Conservation (phyloP, 2,329 filamentous ascomycete genomes). For the Fusarium poae region DNA sequence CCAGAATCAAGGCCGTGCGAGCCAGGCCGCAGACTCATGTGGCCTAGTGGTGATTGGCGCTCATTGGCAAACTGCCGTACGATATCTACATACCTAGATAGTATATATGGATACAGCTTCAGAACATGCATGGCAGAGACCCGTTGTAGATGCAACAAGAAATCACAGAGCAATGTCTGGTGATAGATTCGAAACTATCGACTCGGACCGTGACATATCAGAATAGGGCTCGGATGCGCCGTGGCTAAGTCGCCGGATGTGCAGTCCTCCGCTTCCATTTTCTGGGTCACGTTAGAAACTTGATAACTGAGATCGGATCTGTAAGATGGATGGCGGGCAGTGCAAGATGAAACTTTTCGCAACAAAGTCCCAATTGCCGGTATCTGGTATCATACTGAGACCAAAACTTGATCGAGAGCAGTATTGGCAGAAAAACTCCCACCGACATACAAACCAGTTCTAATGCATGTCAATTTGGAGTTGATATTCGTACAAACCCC, state of each 20-base stretch:
- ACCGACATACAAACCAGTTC: neutral
- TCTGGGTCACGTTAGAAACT: constrained; percentile 31
- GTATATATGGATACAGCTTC: neutral
- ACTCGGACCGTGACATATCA: constrained; percentile 2
- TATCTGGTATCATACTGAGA: constrained; percentile 13
- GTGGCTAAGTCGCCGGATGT: constrained; percentile 20
- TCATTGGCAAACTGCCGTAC: constrained; percentile 20
- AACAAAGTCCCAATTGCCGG: constrained; percentile 7
- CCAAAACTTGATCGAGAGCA: neutral
- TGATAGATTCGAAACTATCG: constrained; percentile 10
- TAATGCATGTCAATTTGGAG: neutral
- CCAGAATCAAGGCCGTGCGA: constrained; percentile 31
- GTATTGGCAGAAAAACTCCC: neutral
- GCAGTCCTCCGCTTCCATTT: constrained; percentile 17
- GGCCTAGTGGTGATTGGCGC: constrained; percentile 21
- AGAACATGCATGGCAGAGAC: constrained; percentile 24
- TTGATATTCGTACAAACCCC: constrained; percentile 30
- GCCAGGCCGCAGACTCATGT: constrained; percentile 39
- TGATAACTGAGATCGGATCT: constrained; percentile 25
- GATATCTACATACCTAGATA: neutral
- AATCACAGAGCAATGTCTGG: constrained; percentile 4
- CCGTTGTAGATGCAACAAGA: constrained; percentile 7
- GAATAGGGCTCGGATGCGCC: neutral
- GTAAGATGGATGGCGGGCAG: constrained; percentile 18
- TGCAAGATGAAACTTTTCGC: constrained; percentile 29